Conservation (phyloP, 164 flowering plant species). For the Aristolochia californica region DNA sequence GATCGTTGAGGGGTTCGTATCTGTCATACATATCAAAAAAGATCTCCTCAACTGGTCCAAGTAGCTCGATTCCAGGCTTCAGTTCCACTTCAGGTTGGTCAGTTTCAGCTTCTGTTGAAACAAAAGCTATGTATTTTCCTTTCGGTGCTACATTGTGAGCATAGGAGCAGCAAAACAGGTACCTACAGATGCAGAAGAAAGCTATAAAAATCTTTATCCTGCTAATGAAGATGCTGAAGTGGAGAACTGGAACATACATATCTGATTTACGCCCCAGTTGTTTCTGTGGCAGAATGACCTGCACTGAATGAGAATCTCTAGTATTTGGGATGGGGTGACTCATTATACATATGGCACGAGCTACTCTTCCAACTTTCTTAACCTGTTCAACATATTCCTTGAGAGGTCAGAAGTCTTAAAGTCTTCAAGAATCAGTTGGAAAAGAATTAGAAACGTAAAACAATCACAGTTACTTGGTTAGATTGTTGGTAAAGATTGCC, state of each 20-base stretch:
- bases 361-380: conserved; percentile 76
- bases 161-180: conserved; percentile 90
- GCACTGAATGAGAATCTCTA: conserved; percentile 77
- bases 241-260: conserved; percentile 38
- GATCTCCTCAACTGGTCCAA: conserved; percentile 81
- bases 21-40: conserved; percentile 84
- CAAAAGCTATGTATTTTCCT: conserved; percentile 91
- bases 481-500: not conserved
- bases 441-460: not conserved
- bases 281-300: conserved; percentile 92
- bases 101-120: conserved; percentile 87
- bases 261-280: conserved; percentile 96
- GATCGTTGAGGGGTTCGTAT: conserved; percentile 58
- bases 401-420: not conserved
- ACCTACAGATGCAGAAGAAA: conserved; percentile 34
- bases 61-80: conserved; percentile 82
- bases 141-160: conserved; percentile 96
- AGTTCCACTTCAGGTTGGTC: conserved; percentile 76
- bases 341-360: conserved; percentile 94
- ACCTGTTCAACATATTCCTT: conserved; percentile 36
- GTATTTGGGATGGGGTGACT: conserved; percentile 92
- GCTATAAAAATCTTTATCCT: too few relatives aligned
- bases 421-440: not conserved
- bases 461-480: not conserved
- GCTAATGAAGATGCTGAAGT: too few relatives aligned